These are phyloP conservation scores for Termitomyces sp. DNA, from an alignment of 768 basidiomycete genomes.

Conservation along the genomic window DNA sequence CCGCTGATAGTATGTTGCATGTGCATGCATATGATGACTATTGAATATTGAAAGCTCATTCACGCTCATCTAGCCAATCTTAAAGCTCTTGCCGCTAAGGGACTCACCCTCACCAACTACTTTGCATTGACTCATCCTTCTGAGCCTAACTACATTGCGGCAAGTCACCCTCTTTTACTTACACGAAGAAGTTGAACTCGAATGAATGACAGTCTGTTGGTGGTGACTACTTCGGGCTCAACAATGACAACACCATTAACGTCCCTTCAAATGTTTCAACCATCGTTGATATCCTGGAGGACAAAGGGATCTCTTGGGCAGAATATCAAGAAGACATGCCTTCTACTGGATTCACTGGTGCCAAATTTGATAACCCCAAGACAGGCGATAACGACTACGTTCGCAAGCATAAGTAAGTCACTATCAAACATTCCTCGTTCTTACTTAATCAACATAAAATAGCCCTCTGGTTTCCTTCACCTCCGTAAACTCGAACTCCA, in stretches of 20 bases:
- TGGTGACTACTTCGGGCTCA: conserved; percentile 34
- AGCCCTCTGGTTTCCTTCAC: conserved; percentile 49
- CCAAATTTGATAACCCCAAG: conserved; percentile 26
- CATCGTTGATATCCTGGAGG: conserved; percentile 59
- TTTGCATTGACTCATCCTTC: conserved; percentile 58
- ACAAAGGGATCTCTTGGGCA: conserved; percentile 58
- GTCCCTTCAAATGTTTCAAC: conserved; percentile 52
- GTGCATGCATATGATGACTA: too few species aligned
- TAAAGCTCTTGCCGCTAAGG: conserved; percentile 42
- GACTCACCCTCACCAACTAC: conserved; percentile 45
- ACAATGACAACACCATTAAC: conserved; percentile 36
- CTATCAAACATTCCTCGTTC: neutral
- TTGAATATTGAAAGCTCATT: neutral
- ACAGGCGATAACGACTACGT: conserved; percentile 27
- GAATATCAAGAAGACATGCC: conserved; percentile 63
- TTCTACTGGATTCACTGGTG: conserved; percentile 42
- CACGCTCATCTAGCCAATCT: conserved; percentile 23
- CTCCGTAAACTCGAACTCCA: conserved; percentile 43
- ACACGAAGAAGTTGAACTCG: conserved; percentile 14
- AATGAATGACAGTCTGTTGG: conserved; percentile 10
- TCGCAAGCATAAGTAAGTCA: conserved; percentile 30
- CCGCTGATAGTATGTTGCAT: conserved; percentile 24
- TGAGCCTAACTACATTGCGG: conserved; percentile 57
- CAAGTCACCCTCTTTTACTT: conserved; percentile 11
- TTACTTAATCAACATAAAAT: neutral